A percentile compares a stretch with the other conserved stretches of the same genome.
Conservation (phyloP, 768 basidiomycete species). For the Neoboletus subvelutipes region DNA sequence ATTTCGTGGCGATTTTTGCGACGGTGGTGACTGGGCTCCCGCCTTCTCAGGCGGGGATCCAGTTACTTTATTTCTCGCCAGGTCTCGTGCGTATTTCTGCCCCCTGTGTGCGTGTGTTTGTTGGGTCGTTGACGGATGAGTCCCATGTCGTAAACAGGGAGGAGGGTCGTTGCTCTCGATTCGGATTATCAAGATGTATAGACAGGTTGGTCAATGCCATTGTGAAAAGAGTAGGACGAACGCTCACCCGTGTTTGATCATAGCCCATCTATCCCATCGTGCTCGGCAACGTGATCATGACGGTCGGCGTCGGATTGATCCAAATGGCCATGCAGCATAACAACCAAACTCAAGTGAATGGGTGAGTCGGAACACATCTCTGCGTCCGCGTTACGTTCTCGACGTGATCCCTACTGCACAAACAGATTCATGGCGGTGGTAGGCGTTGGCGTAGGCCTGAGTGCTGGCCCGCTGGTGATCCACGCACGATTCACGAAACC, state of each 20-base stretch:
- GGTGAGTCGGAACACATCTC: constrained; percentile 22
- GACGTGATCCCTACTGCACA: neutral
- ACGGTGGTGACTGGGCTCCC: constrained; percentile 43
- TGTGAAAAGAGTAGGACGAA: neutral
- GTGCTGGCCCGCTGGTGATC: constrained; percentile 37
- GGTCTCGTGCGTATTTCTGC: constrained; percentile 38
- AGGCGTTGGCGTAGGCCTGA: constrained; percentile 45
- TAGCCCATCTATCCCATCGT: constrained; percentile 45
- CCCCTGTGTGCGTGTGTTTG: no score
- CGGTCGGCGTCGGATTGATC: constrained; percentile 44
- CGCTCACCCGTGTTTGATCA: neutral
- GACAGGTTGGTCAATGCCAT: constrained; percentile 34
- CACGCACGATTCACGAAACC: constrained; percentile 49
- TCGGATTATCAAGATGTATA: constrained; percentile 30
- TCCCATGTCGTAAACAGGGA: constrained; percentile 30
- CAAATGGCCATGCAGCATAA: constrained; percentile 41
- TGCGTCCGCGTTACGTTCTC: neutral
- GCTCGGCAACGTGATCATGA: constrained; percentile 37
- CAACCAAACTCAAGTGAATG: constrained; percentile 35
- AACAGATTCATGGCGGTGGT: constrained; percentile 44
- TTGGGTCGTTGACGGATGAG: neutral
- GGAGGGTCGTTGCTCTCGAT: constrained; percentile 37
- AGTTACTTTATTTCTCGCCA: constrained; percentile 53
- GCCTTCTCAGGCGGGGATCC: constrained; percentile 42
- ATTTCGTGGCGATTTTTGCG: constrained; percentile 54